These are phyloP conservation scores for Scenedesmus sp. DNA, from an alignment of 163 green algal genomes.

Conservation along the genomic window DNA sequence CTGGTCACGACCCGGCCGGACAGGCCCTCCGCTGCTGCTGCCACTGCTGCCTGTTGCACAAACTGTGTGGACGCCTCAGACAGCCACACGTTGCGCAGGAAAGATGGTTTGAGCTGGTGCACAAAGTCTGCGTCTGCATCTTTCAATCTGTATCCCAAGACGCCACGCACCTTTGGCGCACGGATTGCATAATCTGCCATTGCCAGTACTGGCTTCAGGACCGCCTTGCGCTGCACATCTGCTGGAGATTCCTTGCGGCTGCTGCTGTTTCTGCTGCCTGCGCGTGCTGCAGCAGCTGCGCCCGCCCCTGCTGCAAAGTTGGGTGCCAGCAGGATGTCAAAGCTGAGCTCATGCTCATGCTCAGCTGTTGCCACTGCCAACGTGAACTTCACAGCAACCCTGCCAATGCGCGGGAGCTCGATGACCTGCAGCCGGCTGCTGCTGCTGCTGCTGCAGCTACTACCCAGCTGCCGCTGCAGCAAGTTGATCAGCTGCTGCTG, in stretches of 20 bases:
- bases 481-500: background rate
- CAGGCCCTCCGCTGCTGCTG: background rate
- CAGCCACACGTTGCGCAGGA: background rate
- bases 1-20: background rate
- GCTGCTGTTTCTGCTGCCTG: background rate
- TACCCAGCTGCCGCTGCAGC: background rate
- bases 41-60: background rate
- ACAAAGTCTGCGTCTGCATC: too few species aligned
- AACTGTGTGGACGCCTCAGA: background rate
- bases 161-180: too few species aligned
- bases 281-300: background rate
- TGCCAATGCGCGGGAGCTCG: background rate
- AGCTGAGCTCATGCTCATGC: background rate
- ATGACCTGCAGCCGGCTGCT: background rate
- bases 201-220: background rate
- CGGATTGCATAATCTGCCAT: background rate
- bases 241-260: background rate
- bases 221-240: background rate
- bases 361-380: background rate
- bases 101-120: background rate
- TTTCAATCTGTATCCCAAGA: too few species aligned
- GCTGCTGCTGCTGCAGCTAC: background rate
- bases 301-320: slow-evolving; percentile 16
- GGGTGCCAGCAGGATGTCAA: background rate
- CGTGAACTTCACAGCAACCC: background rate